Evolutionary conservation across 805 yeast genomes (phyloP).

Genomic region (Nakazawaea ernobii): DNA sequence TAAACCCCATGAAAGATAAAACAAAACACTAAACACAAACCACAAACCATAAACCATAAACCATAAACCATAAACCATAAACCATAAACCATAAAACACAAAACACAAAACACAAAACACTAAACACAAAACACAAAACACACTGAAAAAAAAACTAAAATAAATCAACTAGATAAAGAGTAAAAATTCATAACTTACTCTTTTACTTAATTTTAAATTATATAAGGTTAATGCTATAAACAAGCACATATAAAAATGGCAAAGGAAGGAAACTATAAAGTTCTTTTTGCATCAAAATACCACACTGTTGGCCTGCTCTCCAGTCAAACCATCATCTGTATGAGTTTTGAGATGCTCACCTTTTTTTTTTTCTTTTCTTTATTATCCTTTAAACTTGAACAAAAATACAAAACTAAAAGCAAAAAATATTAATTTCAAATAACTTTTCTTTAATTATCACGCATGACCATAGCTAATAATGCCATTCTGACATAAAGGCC

Average conservation of each 20-base stretch:
- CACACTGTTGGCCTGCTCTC: not conserved
- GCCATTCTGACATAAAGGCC: slow-evolving; percentile 99
- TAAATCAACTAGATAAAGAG: not conserved
- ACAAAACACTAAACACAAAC: too few species aligned
- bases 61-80: not conserved
- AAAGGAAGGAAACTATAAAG: not conserved
- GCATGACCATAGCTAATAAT: slow-evolving; percentile 93
- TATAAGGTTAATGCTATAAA: not conserved
- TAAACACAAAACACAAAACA: not conserved
- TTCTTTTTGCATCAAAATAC: not conserved
- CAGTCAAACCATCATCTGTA: not conserved
- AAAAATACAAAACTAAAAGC: not conserved
- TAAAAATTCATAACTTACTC: slow-evolving; percentile 3
- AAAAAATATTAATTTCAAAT: not conserved
- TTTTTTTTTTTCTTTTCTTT: not conserved
- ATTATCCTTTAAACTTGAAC: not conserved
- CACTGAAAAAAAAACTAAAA: not conserved
- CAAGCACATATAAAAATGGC: not conserved
- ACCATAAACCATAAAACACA: not conserved
- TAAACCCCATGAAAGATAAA: too few species aligned
- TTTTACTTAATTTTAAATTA: not conserved
- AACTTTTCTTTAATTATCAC: slow-evolving; percentile 32
- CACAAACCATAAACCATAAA: not conserved
- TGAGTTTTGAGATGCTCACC: not conserved
- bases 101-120: not conserved